Percentiles rank a stretch among this genome's conserved stretches.
Evolutionary conservation across 169 alveolate species (phyloP).

Genomic region (Plasmodium reichenowi): DNA sequence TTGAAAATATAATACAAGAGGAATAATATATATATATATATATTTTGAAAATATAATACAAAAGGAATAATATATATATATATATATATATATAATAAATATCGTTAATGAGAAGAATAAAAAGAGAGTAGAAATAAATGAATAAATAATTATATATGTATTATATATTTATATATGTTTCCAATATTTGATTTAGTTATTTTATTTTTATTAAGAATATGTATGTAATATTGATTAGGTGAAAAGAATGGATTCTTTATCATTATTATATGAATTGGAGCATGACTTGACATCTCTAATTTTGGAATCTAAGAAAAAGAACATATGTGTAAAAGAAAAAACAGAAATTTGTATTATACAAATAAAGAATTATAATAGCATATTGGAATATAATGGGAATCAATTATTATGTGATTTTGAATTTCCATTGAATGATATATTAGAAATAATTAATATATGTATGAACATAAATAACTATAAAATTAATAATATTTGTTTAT

Average conservation of each 20-base stretch:
- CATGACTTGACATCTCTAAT: constrained; percentile 57
- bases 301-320: constrained; percentile 43
- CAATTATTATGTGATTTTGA: constrained; percentile 42
- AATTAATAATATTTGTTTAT: constrained; percentile 30
- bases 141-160: too few relatives aligned
- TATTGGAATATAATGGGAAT: constrained; percentile 38
- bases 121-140: too few relatives aligned
- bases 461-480: constrained; percentile 33
- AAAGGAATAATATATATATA: too few relatives aligned
- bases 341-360: constrained; percentile 51
- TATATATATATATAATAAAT: too few relatives aligned
- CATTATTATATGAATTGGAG: constrained; percentile 50
- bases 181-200: too few relatives aligned
- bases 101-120: too few relatives aligned
- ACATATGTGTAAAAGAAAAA: constrained; percentile 55
- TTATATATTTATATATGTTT: too few relatives aligned
- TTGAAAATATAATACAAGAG: too few relatives aligned
- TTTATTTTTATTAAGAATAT: too few relatives aligned
- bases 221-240: too few relatives aligned
- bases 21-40: too few relatives aligned
- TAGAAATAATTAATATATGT: constrained; percentile 48
- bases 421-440: constrained; percentile 57
- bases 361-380: constrained; percentile 62
- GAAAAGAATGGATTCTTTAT: constrained; percentile 34
- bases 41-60: too few relatives aligned